Percentiles rank a stretch among this genome's conserved stretches.
phyloP scores from a whole-genome alignment of 805 yeast species.

The Candida pseudofarinosa region DNA sequence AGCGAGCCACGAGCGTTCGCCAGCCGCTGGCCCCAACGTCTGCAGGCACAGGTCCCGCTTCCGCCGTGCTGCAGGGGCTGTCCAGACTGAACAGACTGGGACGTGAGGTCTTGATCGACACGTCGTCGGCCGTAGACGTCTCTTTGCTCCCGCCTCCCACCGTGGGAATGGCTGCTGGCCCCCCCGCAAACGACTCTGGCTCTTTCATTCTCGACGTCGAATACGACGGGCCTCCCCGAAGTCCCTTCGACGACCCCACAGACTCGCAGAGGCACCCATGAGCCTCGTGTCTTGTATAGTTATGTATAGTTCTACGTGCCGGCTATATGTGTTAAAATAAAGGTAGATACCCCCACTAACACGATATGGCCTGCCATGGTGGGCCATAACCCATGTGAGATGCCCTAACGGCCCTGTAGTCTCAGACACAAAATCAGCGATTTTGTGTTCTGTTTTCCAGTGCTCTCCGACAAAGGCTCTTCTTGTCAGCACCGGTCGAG shows the following conservation, averaged over 20 bases:
- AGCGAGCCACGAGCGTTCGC: conserved; percentile 35
- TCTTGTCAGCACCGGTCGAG: background rate
- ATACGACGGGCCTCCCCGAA: conserved; percentile 15
- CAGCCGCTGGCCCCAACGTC: conserved; percentile 7
- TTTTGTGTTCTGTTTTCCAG: background rate
- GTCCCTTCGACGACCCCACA: conserved; percentile 31
- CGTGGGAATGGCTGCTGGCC: background rate
- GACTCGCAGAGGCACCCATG: too few relatives aligned
- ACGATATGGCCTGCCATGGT: too few relatives aligned
- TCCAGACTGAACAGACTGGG: conserved; percentile 4
- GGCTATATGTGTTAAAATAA: too few relatives aligned
- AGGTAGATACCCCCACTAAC: too few relatives aligned
- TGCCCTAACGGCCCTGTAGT: too few relatives aligned
- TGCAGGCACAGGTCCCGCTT: conserved; percentile 1
- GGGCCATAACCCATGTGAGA: too few relatives aligned
- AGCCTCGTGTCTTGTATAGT: too few relatives aligned
- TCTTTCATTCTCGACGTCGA: conserved; percentile 32
- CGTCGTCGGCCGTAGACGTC: background rate
- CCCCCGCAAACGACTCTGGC: conserved; percentile 10
- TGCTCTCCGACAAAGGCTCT: background rate
- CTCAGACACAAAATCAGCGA: too few relatives aligned
- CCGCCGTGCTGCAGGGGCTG: conserved; percentile 2
- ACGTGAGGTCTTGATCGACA: background rate
- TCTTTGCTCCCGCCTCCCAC: background rate
- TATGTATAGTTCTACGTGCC: too few relatives aligned